Evolutionary conservation across 208 protist species (phyloP).

Genomic region (Endotrypanum monterogeii): DNA sequence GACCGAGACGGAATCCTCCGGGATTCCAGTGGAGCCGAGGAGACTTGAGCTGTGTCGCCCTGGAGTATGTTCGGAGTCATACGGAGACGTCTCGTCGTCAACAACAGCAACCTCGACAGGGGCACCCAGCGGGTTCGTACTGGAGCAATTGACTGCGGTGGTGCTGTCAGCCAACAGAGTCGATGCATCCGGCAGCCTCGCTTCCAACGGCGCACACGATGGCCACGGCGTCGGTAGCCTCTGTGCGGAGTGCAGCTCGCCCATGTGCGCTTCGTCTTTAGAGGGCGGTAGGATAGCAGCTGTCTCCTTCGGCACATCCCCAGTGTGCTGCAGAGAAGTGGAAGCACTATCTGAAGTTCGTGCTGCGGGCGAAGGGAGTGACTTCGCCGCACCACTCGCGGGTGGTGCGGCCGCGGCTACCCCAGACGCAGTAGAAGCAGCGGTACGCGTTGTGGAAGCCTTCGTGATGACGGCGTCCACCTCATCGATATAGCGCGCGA

Average conservation of each 20-base stretch:
- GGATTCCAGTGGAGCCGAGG: conserved; percentile 7
- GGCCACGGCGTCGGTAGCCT: neutral
- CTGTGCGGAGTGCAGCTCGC: neutral
- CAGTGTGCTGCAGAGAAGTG: neutral
- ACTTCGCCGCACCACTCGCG: neutral
- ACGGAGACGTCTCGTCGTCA: neutral
- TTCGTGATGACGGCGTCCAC: conserved; percentile 12
- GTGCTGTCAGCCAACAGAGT: neutral
- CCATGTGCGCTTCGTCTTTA: neutral
- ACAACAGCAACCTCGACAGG: neutral
- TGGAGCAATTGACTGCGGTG: conserved; percentile 4
- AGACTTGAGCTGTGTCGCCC: conserved; percentile 1
- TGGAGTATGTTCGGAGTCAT: conserved; percentile 6
- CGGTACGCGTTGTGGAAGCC: neutral
- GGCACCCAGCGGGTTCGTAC: conserved; percentile 12
- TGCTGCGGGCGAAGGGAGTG: neutral
- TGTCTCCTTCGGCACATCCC: neutral
- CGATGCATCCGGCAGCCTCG: neutral
- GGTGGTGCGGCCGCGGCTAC: neutral
- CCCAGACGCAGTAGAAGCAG: neutral
- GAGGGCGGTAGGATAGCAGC: neutral
- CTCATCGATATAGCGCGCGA: conserved; percentile 28
- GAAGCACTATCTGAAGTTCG: neutral
- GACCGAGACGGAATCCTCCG: conserved; percentile 17
- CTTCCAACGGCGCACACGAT: neutral